Evolutionary conservation across 2,329 filamentous ascomycete species (phyloP).

Genomic region (Aurifilum marmelostoma): DNA sequence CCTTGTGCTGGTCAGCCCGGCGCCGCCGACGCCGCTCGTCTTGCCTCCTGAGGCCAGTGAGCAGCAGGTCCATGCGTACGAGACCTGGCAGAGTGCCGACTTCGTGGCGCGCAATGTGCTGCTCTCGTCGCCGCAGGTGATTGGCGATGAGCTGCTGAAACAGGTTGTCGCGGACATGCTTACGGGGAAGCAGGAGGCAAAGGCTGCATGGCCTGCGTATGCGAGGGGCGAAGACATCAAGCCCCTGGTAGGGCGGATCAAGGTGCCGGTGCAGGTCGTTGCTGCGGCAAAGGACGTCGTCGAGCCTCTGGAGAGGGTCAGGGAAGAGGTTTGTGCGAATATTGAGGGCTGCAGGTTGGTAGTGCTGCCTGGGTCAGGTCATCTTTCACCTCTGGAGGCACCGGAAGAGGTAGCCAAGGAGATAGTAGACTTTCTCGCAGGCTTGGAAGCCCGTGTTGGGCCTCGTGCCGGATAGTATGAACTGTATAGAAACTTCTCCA

Average conservation of each 20-base stretch:
- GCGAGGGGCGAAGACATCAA: conserved; percentile 35
- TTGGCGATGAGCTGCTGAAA: conserved; percentile 28
- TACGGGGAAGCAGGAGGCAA: neutral
- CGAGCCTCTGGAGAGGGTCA: conserved; percentile 38
- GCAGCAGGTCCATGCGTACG: conserved; percentile 41
- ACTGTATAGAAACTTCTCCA: neutral
- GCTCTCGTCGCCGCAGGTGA: conserved; percentile 29
- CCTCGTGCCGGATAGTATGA: neutral
- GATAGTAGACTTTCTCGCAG: conserved; percentile 33
- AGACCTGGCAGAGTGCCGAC: conserved; percentile 34
- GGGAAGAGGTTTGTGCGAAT: conserved; percentile 32
- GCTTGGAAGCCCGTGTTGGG: neutral
- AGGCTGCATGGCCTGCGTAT: neutral
- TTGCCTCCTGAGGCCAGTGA: conserved; percentile 39
- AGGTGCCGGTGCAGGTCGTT: conserved; percentile 34
- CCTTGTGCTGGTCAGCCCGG: conserved; percentile 40
- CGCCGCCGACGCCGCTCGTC: conserved; percentile 38
- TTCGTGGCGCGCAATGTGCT: conserved; percentile 41
- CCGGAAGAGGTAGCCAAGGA: conserved; percentile 19
- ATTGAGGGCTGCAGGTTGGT: conserved; percentile 27
- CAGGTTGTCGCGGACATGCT: neutral
- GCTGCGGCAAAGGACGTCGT: conserved; percentile 40
- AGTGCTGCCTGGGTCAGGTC: conserved; percentile 30
- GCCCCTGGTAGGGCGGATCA: conserved; percentile 28
- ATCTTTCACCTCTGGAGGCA: conserved; percentile 28